Base-by-base conservation (phyloP, 805 yeast species). In the Wickerhamia fluorescens region DNA sequence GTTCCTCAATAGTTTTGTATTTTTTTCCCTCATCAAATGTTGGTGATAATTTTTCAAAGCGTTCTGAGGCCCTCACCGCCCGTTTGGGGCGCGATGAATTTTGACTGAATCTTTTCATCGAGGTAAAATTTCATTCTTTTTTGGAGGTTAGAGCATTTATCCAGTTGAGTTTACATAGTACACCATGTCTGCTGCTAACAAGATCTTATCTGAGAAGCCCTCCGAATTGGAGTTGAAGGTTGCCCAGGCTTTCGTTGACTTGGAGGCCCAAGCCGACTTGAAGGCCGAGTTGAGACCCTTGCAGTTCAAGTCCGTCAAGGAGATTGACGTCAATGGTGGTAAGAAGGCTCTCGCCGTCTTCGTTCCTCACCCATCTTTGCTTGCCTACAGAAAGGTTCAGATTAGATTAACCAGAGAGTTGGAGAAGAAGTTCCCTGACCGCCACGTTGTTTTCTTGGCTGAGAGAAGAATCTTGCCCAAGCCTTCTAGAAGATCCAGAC, bases 401-500 rank as follows among this genome's bases (percentile, higher is more conserved):
- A 76, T 76, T 43, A 83, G 88, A 73, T 81, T 89, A 67, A 86
- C 96, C 75, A 89, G 97, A 75, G 98, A 89, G 78, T 83, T 89
- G 68, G 98, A 89, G 77, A 89, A 89, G 94, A 89, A 92, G 77
- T 92, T 89, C 88, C 94, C 96, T 66, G 98, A 89, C 79, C 85
- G 95, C 70, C 96, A 92, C 69, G 96, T 89, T 69, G 89, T 92
- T 57, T 86, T 89, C 86, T 80, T 89, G 65, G 97, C 96, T 64
- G 97, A 89, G 78, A 86, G 98, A 77, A 86, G 96, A 75, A 92
- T 89, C 74, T 78, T 92, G 65, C 96, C 97, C 74, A 89, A 86
- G 79, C 96, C 97, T 68, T 84, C 94, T 60, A 87, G 97, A 75
- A 73, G 79, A 61, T 75, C 95, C 42, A 85, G 87, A 78, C 84